Evolutionary conservation across 768 basidiomycete species (phyloP).

Genomic region (Infundibulicybe gibba): DNA sequence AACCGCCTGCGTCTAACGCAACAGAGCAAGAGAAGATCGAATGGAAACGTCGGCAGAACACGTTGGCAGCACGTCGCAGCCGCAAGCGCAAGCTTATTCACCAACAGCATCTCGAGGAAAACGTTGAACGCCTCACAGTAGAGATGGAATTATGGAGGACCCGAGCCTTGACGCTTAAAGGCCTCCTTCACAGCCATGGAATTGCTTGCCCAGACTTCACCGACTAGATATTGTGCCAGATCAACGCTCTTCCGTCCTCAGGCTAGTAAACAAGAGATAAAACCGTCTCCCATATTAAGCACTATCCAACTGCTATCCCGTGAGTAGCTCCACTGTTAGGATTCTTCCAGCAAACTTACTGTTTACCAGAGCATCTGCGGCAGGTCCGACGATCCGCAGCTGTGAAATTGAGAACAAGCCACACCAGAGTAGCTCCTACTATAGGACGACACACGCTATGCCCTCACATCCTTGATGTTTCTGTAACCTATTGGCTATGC

Average conservation of each 20-base stretch:
- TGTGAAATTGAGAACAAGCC: too few relatives aligned
- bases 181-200: conserved; percentile 53
- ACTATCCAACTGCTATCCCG: too few relatives aligned
- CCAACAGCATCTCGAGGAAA: conserved; percentile 60
- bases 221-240: conserved; percentile 15
- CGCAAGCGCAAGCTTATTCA: conserved; percentile 73
- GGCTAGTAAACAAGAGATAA: too few relatives aligned
- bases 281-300: too few relatives aligned
- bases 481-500: too few relatives aligned
- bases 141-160: conserved; percentile 66
- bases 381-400: too few relatives aligned
- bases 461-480: too few relatives aligned
- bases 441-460: too few relatives aligned
- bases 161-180: conserved; percentile 45
- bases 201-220: conserved; percentile 52
- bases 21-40: conserved; percentile 65
- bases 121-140: conserved; percentile 43
- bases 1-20: conserved; percentile 34
- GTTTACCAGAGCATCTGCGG: too few relatives aligned
- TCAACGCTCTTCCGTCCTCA: neutral
- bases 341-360: too few relatives aligned
- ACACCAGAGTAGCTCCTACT: too few relatives aligned
- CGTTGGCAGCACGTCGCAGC: conserved; percentile 78
- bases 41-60: conserved; percentile 80
- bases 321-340: too few relatives aligned